phyloP scores from a whole-genome alignment of 2,329 filamentous ascomycete genomes.

The Diaporthe destruens region DNA sequence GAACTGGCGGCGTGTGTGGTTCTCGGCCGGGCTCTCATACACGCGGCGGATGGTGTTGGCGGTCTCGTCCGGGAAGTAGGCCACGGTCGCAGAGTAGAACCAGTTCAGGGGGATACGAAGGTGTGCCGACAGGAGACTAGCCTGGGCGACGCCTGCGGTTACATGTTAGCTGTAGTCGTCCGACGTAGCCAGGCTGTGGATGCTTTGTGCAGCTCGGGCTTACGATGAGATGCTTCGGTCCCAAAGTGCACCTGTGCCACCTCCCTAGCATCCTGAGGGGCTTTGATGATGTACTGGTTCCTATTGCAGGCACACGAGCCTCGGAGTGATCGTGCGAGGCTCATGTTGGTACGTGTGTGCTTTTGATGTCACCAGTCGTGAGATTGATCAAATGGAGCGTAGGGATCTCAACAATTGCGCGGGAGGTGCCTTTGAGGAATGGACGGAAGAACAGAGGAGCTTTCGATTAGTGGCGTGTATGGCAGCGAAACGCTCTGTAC shows the following conservation, averaged over 20 bases:
- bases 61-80: slow-evolving; percentile 84
- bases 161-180: slow-evolving; percentile 39
- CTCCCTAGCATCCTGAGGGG: slow-evolving; percentile 70
- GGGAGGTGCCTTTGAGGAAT: neutral
- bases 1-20: slow-evolving; percentile 78
- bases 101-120: slow-evolving; percentile 84
- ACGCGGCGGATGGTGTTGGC: slow-evolving; percentile 73
- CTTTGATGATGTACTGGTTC: slow-evolving; percentile 81
- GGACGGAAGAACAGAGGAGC: neutral
- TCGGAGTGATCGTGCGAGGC: slow-evolving; percentile 67
- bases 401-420: neutral
- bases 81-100: slow-evolving; percentile 81
- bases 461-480: too few relatives aligned
- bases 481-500: neutral
- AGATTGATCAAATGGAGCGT: neutral
- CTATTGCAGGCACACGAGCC: slow-evolving; percentile 89
- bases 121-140: slow-evolving; percentile 82
- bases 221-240: slow-evolving; percentile 78
- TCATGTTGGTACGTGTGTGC: slow-evolving; percentile 53
- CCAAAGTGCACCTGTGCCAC: slow-evolving; percentile 81
- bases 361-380: neutral
- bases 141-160: slow-evolving; percentile 71
- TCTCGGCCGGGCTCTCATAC: slow-evolving; percentile 71
- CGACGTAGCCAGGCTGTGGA: neutral
- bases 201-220: slow-evolving; percentile 53